Conservation (phyloP, 345 rosid genomes). For the Eutrema heterophyllum region DNA sequence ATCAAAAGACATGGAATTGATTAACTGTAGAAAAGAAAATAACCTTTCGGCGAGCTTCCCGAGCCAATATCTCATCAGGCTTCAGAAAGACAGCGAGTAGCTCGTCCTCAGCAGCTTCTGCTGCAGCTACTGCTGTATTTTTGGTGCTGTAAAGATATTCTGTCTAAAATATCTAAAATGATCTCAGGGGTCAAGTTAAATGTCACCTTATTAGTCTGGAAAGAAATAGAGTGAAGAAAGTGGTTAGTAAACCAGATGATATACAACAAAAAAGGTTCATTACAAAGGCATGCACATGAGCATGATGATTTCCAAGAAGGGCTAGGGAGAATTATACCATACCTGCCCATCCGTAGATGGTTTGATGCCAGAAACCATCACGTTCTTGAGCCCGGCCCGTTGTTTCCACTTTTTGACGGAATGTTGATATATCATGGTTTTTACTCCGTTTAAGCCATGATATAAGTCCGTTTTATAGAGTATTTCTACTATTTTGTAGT, state of each 20-base stretch:
- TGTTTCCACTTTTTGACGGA: conserved; percentile 61
- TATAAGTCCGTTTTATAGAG: too few species aligned
- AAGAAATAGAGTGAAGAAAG: not conserved
- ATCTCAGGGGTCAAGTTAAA: conserved; percentile 83
- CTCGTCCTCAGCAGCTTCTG: conserved; percentile 97
- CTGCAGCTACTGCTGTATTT: conserved; percentile 66
- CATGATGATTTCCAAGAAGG: not conserved
- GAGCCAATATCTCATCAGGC: conserved; percentile 65
- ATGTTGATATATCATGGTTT: too few species aligned
- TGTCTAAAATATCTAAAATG: conserved; percentile 49
- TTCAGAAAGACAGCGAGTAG: conserved; percentile 50
- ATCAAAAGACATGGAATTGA: not conserved
- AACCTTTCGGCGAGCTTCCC: conserved; percentile 71
- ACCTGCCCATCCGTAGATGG: conserved; percentile 87
- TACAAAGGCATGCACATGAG: not conserved
- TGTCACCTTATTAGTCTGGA: conserved; percentile 90
- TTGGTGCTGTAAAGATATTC: conserved; percentile 75
- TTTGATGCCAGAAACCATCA: conserved; percentile 72
- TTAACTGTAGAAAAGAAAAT: not conserved
- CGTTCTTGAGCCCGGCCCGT: conserved; percentile 69
- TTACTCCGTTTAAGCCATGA: too few species aligned
- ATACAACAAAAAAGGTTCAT: not conserved
- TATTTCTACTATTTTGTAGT: too few species aligned
- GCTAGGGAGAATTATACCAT: conserved; percentile 20
- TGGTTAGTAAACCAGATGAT: not conserved